Conservation (phyloP, 352 stramenopile species). For the Pythium myriotylum region DNA sequence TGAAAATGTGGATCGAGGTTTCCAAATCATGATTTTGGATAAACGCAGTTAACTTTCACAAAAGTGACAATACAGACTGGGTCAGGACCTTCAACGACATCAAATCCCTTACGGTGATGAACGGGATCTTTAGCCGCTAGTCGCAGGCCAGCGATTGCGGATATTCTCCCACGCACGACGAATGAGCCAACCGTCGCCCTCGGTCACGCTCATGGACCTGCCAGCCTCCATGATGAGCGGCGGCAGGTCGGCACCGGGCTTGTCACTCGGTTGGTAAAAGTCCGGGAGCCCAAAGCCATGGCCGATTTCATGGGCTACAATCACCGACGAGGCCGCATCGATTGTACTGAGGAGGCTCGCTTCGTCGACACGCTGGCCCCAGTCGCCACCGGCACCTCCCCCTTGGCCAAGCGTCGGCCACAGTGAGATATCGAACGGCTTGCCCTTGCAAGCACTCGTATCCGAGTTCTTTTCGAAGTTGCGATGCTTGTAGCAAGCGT, state of each 20-base stretch:
- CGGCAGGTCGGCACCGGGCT: constrained; percentile 21
- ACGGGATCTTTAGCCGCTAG: constrained; percentile 23
- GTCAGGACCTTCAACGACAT: no score
- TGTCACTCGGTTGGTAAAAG: constrained; percentile 15
- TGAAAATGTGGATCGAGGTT: no score
- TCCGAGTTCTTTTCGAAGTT: constrained; percentile 34
- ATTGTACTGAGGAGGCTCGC: constrained; percentile 33
- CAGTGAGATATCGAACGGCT: constrained; percentile 48
- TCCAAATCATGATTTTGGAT: no score
- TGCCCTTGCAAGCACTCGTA: constrained; percentile 40
- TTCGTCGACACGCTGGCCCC: constrained; percentile 42
- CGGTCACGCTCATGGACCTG: constrained; percentile 25
- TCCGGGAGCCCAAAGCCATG: constrained; percentile 32
- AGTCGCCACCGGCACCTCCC: constrained; percentile 31
- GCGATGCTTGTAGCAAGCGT: constrained; percentile 43
- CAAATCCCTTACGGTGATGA: no score
- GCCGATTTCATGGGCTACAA: constrained; percentile 50
- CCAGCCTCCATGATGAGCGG: constrained; percentile 32
- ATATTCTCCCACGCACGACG: constrained; percentile 28
- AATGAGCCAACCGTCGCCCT: constrained; percentile 27
- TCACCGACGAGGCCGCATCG: constrained; percentile 33
- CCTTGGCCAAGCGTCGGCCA: constrained; percentile 44
- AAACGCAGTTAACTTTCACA: no score
- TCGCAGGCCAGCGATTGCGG: constrained; percentile 24
- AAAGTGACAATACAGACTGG: no score